A percentile compares a stretch with the other conserved stretches of the same genome.
phyloP scores from a whole-genome alignment of 257 asterid genomes.

The Solanum acaule region DNA sequence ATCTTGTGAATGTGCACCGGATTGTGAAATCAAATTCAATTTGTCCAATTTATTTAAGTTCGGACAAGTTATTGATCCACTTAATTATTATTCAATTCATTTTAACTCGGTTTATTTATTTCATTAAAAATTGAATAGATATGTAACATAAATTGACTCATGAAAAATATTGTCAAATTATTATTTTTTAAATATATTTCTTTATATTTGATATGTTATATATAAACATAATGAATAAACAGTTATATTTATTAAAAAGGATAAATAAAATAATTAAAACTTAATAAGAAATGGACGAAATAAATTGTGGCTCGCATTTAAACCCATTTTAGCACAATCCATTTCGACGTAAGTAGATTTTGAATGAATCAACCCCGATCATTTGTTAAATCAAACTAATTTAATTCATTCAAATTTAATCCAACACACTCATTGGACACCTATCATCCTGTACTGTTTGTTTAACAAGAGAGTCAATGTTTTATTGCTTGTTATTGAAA shows the following conservation, averaged over 20 bases:
- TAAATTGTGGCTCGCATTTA: too few relatives aligned
- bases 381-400: rapidly evolving
- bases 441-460: neutral
- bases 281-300: rapidly evolving
- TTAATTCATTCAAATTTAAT: neutral
- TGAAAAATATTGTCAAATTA: neutral
- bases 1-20: neutral
- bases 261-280: too few relatives aligned
- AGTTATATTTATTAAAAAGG: too few relatives aligned
- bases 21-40: neutral
- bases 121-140: neutral
- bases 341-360: neutral
- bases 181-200: too few relatives aligned
- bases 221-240: too few relatives aligned
- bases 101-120: too few relatives aligned
- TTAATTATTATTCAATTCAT: too few relatives aligned
- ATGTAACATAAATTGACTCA: too few relatives aligned
- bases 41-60: too few relatives aligned
- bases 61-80: neutral
- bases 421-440: neutral
- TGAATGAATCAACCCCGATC: rapidly evolving
- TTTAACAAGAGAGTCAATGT: neutral
- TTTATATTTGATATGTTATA: too few relatives aligned
- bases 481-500: neutral
- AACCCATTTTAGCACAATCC: neutral